A percentile compares a stretch with the other conserved stretches of the same genome.
phyloP scores from a whole-genome alignment of 2,329 filamentous ascomycete genomes.

The Chaetomiaceae sp. region DNA sequence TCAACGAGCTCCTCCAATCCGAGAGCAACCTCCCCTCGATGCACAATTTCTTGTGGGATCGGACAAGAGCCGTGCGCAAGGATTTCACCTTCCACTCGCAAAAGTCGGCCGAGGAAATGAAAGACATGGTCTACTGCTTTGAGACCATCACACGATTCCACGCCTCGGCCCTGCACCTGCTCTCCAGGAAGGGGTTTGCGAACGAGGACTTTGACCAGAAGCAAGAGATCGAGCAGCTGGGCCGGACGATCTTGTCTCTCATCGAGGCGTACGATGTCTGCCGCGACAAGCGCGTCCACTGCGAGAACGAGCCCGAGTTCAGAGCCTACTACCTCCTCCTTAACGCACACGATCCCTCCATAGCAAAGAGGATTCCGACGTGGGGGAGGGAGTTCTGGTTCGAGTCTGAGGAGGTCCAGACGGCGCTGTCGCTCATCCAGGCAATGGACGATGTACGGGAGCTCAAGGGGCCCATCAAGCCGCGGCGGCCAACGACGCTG shows the following conservation, averaged over 20 bases:
- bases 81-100: slow-evolving; percentile 65
- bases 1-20: slow-evolving; percentile 52
- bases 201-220: slow-evolving; percentile 60
- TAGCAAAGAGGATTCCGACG: slow-evolving; percentile 50
- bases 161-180: slow-evolving; percentile 58
- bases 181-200: slow-evolving; percentile 52
- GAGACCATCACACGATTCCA: slow-evolving; percentile 65
- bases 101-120: slow-evolving; percentile 52
- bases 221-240: slow-evolving; percentile 63
- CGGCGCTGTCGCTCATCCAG: slow-evolving; percentile 56
- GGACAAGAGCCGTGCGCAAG: slow-evolving; percentile 61
- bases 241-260: slow-evolving; percentile 60
- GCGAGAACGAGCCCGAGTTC: slow-evolving; percentile 62
- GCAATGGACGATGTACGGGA: slow-evolving; percentile 54
- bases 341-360: slow-evolving; percentile 54
- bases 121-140: slow-evolving; percentile 56
- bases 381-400: slow-evolving; percentile 54
- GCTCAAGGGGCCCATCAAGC: slow-evolving; percentile 52
- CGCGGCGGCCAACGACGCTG: slow-evolving; percentile 43
- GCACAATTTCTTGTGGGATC: slow-evolving; percentile 64
- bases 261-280: slow-evolving; percentile 64
- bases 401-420: slow-evolving; percentile 54
- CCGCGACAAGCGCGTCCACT: slow-evolving; percentile 50
- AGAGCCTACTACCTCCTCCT: slow-evolving; percentile 61
- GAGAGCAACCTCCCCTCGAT: slow-evolving; percentile 51